Evolutionary conservation across 768 basidiomycete species (phyloP).

Genomic region (Boletus huronensis): DNA sequence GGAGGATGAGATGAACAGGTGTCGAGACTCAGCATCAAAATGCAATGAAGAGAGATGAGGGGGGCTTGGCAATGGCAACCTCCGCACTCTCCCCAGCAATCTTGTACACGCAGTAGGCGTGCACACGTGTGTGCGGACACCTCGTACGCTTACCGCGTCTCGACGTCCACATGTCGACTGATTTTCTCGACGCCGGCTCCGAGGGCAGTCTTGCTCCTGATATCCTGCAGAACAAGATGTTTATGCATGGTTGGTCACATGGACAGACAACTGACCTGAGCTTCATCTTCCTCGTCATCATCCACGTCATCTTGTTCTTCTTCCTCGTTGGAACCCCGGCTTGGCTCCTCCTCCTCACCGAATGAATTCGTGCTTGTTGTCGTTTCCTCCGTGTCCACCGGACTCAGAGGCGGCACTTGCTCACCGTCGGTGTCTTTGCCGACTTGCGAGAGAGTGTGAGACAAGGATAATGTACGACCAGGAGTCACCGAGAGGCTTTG

Average conservation of each 20-base stretch:
- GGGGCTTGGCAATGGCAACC: not conserved
- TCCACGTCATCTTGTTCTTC: slow-evolving; percentile 16
- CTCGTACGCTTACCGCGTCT: slow-evolving; percentile 12
- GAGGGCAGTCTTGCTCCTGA: slow-evolving; percentile 29
- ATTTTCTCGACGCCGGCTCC: slow-evolving; percentile 37
- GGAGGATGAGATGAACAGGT: not conserved
- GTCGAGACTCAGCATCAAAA: not conserved
- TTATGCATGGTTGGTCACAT: not conserved
- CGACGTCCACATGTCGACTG: slow-evolving; percentile 31
- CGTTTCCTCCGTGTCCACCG: slow-evolving; percentile 9
- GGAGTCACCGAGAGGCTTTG: not conserved
- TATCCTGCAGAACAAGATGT: slow-evolving; percentile 20
- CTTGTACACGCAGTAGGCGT: not conserved
- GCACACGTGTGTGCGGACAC: not conserved
- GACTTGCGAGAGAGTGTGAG: slow-evolving; percentile 8
- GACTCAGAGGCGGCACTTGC: slow-evolving; percentile 3
- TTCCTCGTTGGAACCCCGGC: slow-evolving; percentile 10
- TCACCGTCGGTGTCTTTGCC: slow-evolving; percentile 4
- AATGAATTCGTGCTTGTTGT: slow-evolving; percentile 9
- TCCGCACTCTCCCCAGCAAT: slow-evolving; percentile 4
- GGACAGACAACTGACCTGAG: slow-evolving; percentile 14
- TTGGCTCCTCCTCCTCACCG: slow-evolving; percentile 8
- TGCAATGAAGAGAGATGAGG: slow-evolving; percentile 11
- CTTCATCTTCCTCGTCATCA: slow-evolving; percentile 18
- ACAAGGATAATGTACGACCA: not conserved